Conservation (phyloP, 2,329 filamentous ascomycete genomes). For the Aspergillus sp. region DNA sequence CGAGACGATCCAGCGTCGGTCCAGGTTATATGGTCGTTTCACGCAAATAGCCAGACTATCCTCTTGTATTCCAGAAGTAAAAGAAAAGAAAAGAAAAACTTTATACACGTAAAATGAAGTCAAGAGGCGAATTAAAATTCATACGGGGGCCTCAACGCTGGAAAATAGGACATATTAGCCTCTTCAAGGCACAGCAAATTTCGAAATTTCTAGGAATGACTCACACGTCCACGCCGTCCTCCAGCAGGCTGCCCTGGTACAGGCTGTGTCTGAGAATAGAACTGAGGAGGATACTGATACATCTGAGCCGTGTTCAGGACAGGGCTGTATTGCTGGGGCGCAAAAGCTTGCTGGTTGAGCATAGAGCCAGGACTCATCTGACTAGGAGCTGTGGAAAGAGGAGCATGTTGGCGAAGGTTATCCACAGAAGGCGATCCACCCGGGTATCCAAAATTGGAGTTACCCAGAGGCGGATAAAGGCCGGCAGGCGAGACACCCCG, state of each 20-base stretch:
- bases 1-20: slow-evolving; percentile 39
- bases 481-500: slow-evolving; percentile 39
- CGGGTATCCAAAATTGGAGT: slow-evolving; percentile 40
- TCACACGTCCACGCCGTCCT: slow-evolving; percentile 52
- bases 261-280: slow-evolving; percentile 41
- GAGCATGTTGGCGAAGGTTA: slow-evolving; percentile 25
- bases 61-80: slow-evolving; percentile 20
- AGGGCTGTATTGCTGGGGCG: slow-evolving; percentile 42
- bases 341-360: slow-evolving; percentile 45
- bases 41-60: slow-evolving; percentile 29
- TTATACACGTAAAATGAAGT: slow-evolving; percentile 33
- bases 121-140: slow-evolving; percentile 23
- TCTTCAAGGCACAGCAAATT: neutral
- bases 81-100: slow-evolving; percentile 18
- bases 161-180: slow-evolving; percentile 8
- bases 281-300: slow-evolving; percentile 52
- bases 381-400: slow-evolving; percentile 31
- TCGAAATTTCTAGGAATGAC: slow-evolving; percentile 18
- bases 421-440: slow-evolving; percentile 36
- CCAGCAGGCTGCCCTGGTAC: slow-evolving; percentile 41
- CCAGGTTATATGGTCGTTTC: slow-evolving; percentile 26
- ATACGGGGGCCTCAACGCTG: slow-evolving; percentile 28
- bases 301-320: slow-evolving; percentile 39
- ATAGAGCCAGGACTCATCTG: slow-evolving; percentile 40
- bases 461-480: slow-evolving; percentile 43